Base-by-base conservation (phyloP, 345 rosid species). In the Combretum micranthum region DNA sequence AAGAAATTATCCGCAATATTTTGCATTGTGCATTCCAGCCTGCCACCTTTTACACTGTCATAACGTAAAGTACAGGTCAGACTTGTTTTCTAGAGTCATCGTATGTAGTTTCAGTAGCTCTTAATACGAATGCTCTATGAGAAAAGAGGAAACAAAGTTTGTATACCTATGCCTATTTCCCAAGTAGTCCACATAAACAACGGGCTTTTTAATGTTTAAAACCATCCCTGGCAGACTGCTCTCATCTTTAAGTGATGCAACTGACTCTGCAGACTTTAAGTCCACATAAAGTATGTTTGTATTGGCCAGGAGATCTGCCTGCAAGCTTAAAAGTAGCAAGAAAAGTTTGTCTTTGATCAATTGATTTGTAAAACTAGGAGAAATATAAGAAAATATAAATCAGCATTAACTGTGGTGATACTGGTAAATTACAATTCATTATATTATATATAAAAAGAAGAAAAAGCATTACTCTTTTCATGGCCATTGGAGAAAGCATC, bases 11-110 rank as follows among this genome's bases (percentile, higher is more conserved):
- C 95, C 4, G 95, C 95, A 78, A 86, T 84, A 77, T 92, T 92
- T 75, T 92, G 96, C 98, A 92, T 88, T 9, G 96, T 88, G 80
- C 96, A 92, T 71, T 92, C 98, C 68, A 92, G 79, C 75, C 96
- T 82, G 53, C 96, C 95, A 69, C 98, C 98, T 57, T 70, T 59
- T 60, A 88, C 81, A 65, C 95, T 92, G 62, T 50, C 39, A 61
- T 64, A 72, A 64, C 44, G 45, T 17, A 64, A 66, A 50, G 15
- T 45, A 52, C 50, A 52, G 42, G 51, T 47, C 17, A 47, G 50
- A 20, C 39, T 32, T 32, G 39, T 32, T 7, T 21, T 54, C 45
- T 32, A 54, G 57, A 42, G 42, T 15, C 43, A 62, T 23, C 61
- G 47, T 17, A 16, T 20, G 37, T 50, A 64, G 55, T 13, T 13